A percentile compares a stretch with the other conserved stretches of the same genome.
phyloP scores from a whole-genome alignment of 495 filamentous ascomycete species.

The Penicillium taxi region DNA sequence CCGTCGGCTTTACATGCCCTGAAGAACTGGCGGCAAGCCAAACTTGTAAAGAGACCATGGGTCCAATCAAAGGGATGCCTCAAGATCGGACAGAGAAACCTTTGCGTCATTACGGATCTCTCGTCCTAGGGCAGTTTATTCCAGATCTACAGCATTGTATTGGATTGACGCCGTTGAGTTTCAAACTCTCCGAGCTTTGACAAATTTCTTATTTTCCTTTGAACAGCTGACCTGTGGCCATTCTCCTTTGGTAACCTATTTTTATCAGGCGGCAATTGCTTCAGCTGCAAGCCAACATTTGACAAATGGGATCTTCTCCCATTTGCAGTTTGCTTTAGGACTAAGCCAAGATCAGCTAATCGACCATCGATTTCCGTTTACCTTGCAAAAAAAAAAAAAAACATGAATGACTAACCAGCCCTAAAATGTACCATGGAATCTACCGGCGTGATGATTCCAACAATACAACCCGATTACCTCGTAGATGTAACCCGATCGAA shows the following conservation, averaged over 20 bases:
- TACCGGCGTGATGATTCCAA: not conserved
- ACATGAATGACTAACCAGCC: too few species aligned
- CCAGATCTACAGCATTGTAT: constrained; percentile 5
- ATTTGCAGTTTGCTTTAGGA: not conserved
- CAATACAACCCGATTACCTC: constrained; percentile 7
- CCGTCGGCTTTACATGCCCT: constrained; percentile 1
- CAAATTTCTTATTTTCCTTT: constrained; percentile 2
- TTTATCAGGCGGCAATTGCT: not conserved
- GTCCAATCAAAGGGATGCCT: constrained; percentile 9
- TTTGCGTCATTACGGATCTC: constrained; percentile 16
- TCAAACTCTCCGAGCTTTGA: constrained; percentile 8
- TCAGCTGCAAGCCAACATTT: too few species aligned
- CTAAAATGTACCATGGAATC: too few species aligned
- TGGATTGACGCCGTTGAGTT: constrained; percentile 14
- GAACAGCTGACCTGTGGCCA: not conserved
- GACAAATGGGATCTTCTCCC: too few species aligned
- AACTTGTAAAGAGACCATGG: constrained; percentile 4
- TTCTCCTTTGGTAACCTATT: not conserved
- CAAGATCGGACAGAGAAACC: constrained; percentile 4
- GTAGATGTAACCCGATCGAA: constrained; percentile 13
- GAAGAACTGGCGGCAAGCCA: constrained; percentile 19
- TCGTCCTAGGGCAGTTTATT: constrained; percentile 5
- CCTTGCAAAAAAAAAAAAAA: too few species aligned
- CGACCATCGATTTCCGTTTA: too few species aligned
- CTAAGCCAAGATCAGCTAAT: not conserved